Evolutionary conservation across 106 monocot species (phyloP), one percentile per base, ranked within the genome.

Genomic region (Amphibolis antarctica): DNA sequence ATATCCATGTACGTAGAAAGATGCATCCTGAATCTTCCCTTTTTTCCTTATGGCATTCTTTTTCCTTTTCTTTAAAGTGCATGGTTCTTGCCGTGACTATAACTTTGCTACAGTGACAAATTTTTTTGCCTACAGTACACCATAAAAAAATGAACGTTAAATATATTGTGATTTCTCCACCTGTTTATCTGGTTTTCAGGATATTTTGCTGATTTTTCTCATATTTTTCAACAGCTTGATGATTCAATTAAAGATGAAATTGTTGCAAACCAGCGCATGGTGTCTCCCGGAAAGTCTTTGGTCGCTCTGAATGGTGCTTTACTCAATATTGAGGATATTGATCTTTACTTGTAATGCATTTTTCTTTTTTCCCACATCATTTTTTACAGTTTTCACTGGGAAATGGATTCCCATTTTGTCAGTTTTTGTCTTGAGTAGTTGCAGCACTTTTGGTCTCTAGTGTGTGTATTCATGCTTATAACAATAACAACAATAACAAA

Each of bases 241-340:
- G 74, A 78, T 53, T 81, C 94, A 65, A 80, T 96, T 55, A 89
- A 84, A 75, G 84, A 96, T 66, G 89, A 96, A 76, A 96, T 96
- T 65, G 77, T 85, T 78, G 72, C 89, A 74, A 96, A 96, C 66
- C 94, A 96, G 73, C 63, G 84, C 54, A 96, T 96, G 94, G 86
- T 96, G 56, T 84, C 94, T 31, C 86, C 89, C 82, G 94, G 94
- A 64, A 96, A 82, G 77, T 89, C 94, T 20, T 80, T 96, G 54
- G 75, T 96, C 86, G 94, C 94, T 69, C 68, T 96, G 68, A 96
- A 96, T 76, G 89, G 94, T 78, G 94, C 89, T 65, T 76, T 96
- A 61, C 77, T 96, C 67, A 82, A 86, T 76, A 89, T 90, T 45
- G 89, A 89, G 59, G 94, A 96, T 71, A 73, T 89, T 76, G 94